Percentiles rank a stretch among this genome's conserved stretches.
Evolutionary conservation across 352 stramenopile genomes (phyloP).

Genomic region (Pythium diclinum): DNA sequence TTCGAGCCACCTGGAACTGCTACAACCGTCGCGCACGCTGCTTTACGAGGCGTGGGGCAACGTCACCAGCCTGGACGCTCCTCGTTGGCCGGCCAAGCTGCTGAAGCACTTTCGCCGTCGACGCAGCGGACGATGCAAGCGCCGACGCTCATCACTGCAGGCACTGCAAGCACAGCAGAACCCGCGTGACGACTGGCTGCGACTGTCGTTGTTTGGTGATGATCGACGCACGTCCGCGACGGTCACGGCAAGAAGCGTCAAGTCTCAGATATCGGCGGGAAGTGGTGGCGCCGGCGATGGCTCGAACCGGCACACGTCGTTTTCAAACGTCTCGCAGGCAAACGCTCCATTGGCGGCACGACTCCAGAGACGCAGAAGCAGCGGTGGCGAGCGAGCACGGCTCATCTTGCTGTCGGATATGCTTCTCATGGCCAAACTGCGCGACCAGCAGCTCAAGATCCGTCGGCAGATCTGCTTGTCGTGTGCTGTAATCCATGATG

Average conservation of each 20-base stretch:
- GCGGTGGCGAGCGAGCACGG: slow-evolving; percentile 34
- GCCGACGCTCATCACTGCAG: slow-evolving; percentile 5
- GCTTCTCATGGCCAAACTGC: slow-evolving; percentile 56
- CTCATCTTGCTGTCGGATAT: slow-evolving; percentile 67
- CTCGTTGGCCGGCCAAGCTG: slow-evolving; percentile 30
- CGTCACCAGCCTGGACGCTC: slow-evolving; percentile 34
- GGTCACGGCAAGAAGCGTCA: slow-evolving; percentile 5
- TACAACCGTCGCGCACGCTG: slow-evolving; percentile 47
- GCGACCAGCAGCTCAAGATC: slow-evolving; percentile 48
- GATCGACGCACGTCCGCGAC: slow-evolving; percentile 25
- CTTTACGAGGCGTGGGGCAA: slow-evolving; percentile 38
- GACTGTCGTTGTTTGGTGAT: slow-evolving; percentile 17
- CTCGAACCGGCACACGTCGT: slow-evolving; percentile 21
- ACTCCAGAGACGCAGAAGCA: slow-evolving; percentile 26
- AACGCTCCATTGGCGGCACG: slow-evolving; percentile 6
- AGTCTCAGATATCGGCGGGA: neutral
- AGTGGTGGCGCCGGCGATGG: neutral
- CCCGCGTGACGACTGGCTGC: slow-evolving; percentile 19
- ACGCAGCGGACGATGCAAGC: slow-evolving; percentile 6
- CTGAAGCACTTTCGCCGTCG: slow-evolving; percentile 17
- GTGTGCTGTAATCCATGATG: slow-evolving; percentile 41
- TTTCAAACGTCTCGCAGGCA: slow-evolving; percentile 18
- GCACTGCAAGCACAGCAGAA: neutral
- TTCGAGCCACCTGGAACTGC: slow-evolving; percentile 35
- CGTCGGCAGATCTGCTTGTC: slow-evolving; percentile 59